phyloP scores from a whole-genome alignment of 2,329 filamentous ascomycete genomes.

The Xylariaceae sp. region DNA sequence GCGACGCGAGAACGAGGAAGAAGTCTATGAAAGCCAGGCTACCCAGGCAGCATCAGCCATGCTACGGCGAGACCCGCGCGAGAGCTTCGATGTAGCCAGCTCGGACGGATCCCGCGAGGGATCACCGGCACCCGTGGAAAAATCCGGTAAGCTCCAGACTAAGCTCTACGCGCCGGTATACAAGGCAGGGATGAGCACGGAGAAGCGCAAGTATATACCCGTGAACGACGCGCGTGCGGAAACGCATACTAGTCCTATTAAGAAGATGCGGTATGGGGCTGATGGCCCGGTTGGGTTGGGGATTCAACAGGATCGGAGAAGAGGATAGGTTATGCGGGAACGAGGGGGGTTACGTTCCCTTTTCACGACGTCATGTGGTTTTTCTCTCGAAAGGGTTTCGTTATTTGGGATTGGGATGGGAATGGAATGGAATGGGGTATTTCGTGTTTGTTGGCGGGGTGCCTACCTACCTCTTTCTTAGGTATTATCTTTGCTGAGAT shows the following conservation, averaged over 20 bases:
- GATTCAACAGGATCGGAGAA: slow-evolving; percentile 38
- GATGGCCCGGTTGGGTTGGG: slow-evolving; percentile 46
- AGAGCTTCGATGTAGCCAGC: slow-evolving; percentile 49
- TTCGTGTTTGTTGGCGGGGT: no score
- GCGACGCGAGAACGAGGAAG: slow-evolving; percentile 44
- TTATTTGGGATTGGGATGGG: no score
- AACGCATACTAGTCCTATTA: slow-evolving; percentile 44
- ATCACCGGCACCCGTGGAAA: slow-evolving; percentile 44
- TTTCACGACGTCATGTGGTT: slow-evolving; percentile 14
- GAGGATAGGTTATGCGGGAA: neutral
- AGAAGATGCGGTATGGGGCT: slow-evolving; percentile 47
- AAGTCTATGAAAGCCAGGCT: slow-evolving; percentile 69
- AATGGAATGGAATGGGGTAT: no score
- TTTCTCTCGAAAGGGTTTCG: no score
- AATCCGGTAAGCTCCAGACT: slow-evolving; percentile 47
- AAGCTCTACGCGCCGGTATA: slow-evolving; percentile 46
- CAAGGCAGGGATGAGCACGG: slow-evolving; percentile 37
- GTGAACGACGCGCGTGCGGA: slow-evolving; percentile 34
- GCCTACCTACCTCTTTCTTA: no score
- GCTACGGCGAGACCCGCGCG: slow-evolving; percentile 57
- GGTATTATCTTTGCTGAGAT: no score
- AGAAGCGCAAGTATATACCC: slow-evolving; percentile 48
- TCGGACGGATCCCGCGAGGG: slow-evolving; percentile 42
- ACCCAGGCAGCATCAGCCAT: slow-evolving; percentile 73
- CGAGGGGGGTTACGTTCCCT: neutral